Conservation (phyloP, 495 filamentous ascomycete species). For the Aspergillus carlsbadensis region DNA sequence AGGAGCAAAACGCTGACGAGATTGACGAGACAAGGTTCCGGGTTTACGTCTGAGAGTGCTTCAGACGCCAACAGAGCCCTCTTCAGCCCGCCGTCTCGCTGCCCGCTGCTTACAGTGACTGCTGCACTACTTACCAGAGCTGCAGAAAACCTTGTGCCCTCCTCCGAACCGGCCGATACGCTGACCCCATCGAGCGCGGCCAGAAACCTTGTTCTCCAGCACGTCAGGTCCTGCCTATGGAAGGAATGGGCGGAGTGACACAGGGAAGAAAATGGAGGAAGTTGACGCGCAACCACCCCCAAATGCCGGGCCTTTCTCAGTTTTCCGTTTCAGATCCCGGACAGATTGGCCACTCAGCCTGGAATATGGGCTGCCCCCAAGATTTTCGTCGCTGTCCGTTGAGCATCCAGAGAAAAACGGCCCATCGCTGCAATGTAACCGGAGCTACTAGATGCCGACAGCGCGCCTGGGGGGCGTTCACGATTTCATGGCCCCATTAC, state of each 20-base stretch:
- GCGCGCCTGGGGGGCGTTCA: not conserved
- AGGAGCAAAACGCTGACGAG: not conserved
- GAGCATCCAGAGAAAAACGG: not conserved
- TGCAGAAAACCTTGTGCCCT: not conserved
- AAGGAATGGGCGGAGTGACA: conserved; percentile 1
- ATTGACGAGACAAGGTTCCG: conserved; percentile 1
- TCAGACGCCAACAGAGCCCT: not conserved
- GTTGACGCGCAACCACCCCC: conserved; percentile 3
- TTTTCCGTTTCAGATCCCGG: conserved; percentile 7
- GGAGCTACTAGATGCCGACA: conserved; percentile 8
- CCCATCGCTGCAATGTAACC: conserved; percentile 19
- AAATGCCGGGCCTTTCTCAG: conserved; percentile 6
- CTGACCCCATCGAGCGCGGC: not conserved
- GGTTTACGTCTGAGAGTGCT: not conserved
- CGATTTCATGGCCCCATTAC: not conserved
- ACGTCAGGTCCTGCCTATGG: not conserved
- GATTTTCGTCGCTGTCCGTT: conserved; percentile 1
- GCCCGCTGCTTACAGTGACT: conserved; percentile 1
- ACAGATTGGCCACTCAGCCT: not conserved
- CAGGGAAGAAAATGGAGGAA: conserved; percentile 1
- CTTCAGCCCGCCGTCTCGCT: not conserved
- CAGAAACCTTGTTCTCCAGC: conserved; percentile 8
- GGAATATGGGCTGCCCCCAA: conserved; percentile 1
- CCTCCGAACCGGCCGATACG: not conserved
- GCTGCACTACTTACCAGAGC: not conserved